Conservation (phyloP, 805 yeast species). For the Candida ortonii region DNA sequence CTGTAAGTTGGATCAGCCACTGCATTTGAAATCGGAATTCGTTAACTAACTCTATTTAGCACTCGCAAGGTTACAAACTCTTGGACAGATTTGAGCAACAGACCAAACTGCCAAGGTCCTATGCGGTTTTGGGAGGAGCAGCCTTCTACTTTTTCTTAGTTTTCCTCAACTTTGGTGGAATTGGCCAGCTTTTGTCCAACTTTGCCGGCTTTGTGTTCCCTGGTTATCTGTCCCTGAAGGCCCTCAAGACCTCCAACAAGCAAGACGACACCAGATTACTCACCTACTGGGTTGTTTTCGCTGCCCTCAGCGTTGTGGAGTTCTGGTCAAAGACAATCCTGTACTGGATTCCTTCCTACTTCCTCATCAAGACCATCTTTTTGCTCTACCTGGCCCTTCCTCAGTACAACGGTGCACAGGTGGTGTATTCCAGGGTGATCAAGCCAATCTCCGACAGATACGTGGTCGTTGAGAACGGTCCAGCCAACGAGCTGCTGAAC, state of each 20-base stretch:
- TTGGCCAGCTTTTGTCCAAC: conserved; percentile 92
- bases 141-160: conserved; percentile 71
- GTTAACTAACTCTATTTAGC: conserved; percentile 13
- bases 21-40: no score
- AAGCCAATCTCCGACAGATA: conserved; percentile 59
- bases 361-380: conserved; percentile 85
- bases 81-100: conserved; percentile 41
- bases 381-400: conserved; percentile 89
- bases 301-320: conserved; percentile 84
- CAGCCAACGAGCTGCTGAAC: conserved; percentile 37
- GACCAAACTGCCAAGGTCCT: conserved; percentile 74
- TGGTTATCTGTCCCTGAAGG: conserved; percentile 81
- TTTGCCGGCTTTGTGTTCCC: conserved; percentile 89
- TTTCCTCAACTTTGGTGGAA: conserved; percentile 88
- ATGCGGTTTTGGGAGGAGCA: conserved; percentile 66
- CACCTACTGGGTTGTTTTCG: conserved; percentile 98
- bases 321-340: conserved; percentile 93
- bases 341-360: conserved; percentile 96
- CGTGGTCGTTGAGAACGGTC: conserved; percentile 27
- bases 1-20: conserved; percentile 17
- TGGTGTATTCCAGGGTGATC: conserved; percentile 63
- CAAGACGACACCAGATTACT: conserved; percentile 84
- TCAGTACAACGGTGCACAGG: conserved; percentile 77
- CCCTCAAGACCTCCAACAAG: conserved; percentile 66
- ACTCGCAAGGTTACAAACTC: conserved; percentile 24